phyloP scores from a whole-genome alignment of 305 asterid genomes.

The Fraxinus sp. region DNA sequence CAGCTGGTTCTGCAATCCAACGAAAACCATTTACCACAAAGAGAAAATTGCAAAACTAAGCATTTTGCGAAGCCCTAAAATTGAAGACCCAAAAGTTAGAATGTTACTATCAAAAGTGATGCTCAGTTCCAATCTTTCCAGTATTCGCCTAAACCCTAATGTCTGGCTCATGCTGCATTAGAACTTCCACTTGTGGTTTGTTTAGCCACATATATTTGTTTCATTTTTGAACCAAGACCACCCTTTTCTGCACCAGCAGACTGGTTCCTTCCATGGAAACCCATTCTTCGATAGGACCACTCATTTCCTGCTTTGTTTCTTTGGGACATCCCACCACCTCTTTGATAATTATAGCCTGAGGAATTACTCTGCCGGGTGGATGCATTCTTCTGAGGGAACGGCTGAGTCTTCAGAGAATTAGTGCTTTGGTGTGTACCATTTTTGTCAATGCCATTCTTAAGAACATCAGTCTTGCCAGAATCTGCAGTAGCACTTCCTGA shows the following conservation, averaged over 20 bases:
- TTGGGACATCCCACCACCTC: constrained; percentile 53
- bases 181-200: constrained; percentile 53
- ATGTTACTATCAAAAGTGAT: neutral
- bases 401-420: constrained; percentile 40
- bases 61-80: neutral
- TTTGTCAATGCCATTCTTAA: constrained; percentile 26
- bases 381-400: constrained; percentile 50
- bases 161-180: constrained; percentile 25
- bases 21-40: neutral
- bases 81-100: neutral
- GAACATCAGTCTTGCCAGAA: constrained; percentile 36
- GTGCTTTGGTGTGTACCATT: constrained; percentile 35
- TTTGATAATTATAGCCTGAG: constrained; percentile 50
- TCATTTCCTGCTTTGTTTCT: constrained; percentile 62
- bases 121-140: neutral
- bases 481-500: constrained; percentile 40
- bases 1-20: neutral
- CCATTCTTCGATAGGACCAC: constrained; percentile 69
- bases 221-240: constrained; percentile 58
- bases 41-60: neutral
- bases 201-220: constrained; percentile 91
- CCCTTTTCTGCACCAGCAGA: constrained; percentile 55
- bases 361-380: constrained; percentile 49
- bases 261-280: constrained; percentile 75
- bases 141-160: neutral